Conservation (phyloP, 495 filamentous ascomycete genomes). For the Penicillium verhagenii region DNA sequence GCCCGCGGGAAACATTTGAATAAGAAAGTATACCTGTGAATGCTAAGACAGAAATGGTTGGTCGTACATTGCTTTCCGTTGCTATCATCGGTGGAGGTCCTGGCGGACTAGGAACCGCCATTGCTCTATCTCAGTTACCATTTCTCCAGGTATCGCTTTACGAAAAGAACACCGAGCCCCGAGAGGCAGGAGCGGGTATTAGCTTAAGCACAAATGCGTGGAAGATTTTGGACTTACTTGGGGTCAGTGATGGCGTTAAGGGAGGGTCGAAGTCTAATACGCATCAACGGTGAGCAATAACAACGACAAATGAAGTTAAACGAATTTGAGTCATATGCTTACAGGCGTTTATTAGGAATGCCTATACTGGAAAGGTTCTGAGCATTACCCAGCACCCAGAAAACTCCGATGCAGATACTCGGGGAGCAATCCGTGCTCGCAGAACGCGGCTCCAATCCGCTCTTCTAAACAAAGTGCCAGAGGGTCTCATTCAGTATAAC, state of each 20-base stretch:
- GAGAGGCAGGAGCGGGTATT: slow-evolving; percentile 51
- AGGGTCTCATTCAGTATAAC: slow-evolving; percentile 35
- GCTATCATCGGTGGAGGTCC: slow-evolving; percentile 49
- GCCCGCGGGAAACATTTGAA: neutral
- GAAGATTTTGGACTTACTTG: slow-evolving; percentile 48
- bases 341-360: slow-evolving; percentile 8
- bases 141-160: slow-evolving; percentile 46
- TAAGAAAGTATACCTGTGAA: neutral
- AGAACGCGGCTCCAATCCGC: slow-evolving; percentile 42
- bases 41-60: slow-evolving; percentile 12
- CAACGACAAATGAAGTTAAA: neutral
- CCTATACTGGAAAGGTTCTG: slow-evolving; percentile 20
- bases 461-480: slow-evolving; percentile 34
- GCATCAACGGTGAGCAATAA: slow-evolving; percentile 15
- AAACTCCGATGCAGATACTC: slow-evolving; percentile 9
- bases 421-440: slow-evolving; percentile 29
- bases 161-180: slow-evolving; percentile 45
- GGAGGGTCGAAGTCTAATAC: slow-evolving; percentile 23
- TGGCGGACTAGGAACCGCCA: slow-evolving; percentile 48
- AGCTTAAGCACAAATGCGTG: slow-evolving; percentile 36
- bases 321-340: neutral
- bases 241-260: slow-evolving; percentile 37
- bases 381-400: slow-evolving; percentile 11
- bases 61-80: slow-evolving; percentile 14
- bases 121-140: slow-evolving; percentile 45